These are phyloP conservation scores for Mucor plumbeus DNA, from an alignment of 371 early-diverging fungal species.

Conservation along the genomic window DNA sequence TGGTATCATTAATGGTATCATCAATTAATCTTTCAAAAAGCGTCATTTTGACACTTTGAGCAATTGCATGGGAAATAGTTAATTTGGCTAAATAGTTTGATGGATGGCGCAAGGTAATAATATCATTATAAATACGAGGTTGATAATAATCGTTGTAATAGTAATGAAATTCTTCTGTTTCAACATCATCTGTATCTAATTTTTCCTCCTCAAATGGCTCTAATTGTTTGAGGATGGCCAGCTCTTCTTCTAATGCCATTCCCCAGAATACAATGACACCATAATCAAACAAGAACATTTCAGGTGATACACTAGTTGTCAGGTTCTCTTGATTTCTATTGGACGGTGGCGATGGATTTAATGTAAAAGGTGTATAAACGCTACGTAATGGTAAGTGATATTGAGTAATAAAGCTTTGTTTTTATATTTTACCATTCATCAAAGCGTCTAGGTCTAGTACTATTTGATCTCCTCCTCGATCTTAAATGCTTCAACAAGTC, in stretches of 20 bases:
- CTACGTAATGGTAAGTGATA: constrained; percentile 1
- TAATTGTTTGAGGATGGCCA: constrained; percentile 69
- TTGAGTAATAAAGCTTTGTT: not conserved
- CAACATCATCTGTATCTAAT: constrained; percentile 75
- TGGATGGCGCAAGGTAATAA: constrained; percentile 57
- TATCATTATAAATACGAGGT: constrained; percentile 66
- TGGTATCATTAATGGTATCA: constrained; percentile 82
- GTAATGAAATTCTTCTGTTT: constrained; percentile 91
- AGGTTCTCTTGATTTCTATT: constrained; percentile 3
- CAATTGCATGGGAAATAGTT: constrained; percentile 83
- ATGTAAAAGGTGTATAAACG: constrained; percentile 51
- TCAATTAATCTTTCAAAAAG: constrained; percentile 82
- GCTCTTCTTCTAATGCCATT: constrained; percentile 84
- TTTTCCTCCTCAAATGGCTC: constrained; percentile 72
- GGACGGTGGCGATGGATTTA: constrained; percentile 42
- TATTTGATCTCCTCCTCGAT: constrained; percentile 38
- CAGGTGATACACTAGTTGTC: constrained; percentile 38
- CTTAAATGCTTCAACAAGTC: constrained; percentile 60
- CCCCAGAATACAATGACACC: constrained; percentile 97
- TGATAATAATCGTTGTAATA: constrained; percentile 78
- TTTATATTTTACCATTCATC: constrained; percentile 42
- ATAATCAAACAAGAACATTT: constrained; percentile 89
- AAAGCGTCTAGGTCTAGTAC: constrained; percentile 48
- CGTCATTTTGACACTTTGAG: constrained; percentile 86
- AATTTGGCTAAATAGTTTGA: constrained; percentile 63